Conservation (phyloP, 2,329 filamentous ascomycete genomes). For the Pestalotiopsis sp. region DNA sequence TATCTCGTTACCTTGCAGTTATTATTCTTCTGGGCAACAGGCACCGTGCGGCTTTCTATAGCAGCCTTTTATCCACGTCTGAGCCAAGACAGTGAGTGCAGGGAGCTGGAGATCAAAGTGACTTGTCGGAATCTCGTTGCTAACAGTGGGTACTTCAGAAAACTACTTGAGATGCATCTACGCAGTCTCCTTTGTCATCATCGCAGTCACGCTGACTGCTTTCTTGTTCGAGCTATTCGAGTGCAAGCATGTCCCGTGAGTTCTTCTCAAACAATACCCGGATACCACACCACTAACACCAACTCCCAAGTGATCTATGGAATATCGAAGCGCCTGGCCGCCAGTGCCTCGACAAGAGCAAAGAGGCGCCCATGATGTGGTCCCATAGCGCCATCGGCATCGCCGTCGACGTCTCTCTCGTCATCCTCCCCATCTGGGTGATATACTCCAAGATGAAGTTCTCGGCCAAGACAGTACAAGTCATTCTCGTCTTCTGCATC, state of each 20-base stretch:
- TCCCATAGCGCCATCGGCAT: constrained; percentile 1
- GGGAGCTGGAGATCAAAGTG: not conserved
- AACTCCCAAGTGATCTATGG: constrained; percentile 11
- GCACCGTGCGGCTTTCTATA: constrained; percentile 36
- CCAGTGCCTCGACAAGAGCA: constrained; percentile 10
- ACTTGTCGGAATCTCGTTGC: not conserved
- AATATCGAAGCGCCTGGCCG: constrained; percentile 6
- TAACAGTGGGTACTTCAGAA: constrained; percentile 1
- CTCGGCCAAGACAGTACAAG: constrained; percentile 34
- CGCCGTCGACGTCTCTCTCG: constrained; percentile 36
- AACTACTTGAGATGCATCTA: constrained; percentile 12
- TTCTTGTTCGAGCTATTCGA: constrained; percentile 21
- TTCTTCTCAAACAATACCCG: not conserved
- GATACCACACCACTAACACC: not conserved
- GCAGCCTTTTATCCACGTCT: constrained; percentile 37
- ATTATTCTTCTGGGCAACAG: constrained; percentile 34
- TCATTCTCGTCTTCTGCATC: constrained; percentile 41
- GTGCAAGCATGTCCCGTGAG: constrained; percentile 16
- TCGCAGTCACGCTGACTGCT: constrained; percentile 17
- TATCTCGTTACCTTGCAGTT: constrained; percentile 24
- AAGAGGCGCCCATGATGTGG: constrained; percentile 13
- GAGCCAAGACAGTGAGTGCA: constrained; percentile 34
- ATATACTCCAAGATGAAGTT: constrained; percentile 39
- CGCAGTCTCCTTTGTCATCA: constrained; percentile 14
- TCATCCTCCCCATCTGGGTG: constrained; percentile 40